Conservation (phyloP, 306 rosid genomes). For the Casuarina glauca region DNA sequence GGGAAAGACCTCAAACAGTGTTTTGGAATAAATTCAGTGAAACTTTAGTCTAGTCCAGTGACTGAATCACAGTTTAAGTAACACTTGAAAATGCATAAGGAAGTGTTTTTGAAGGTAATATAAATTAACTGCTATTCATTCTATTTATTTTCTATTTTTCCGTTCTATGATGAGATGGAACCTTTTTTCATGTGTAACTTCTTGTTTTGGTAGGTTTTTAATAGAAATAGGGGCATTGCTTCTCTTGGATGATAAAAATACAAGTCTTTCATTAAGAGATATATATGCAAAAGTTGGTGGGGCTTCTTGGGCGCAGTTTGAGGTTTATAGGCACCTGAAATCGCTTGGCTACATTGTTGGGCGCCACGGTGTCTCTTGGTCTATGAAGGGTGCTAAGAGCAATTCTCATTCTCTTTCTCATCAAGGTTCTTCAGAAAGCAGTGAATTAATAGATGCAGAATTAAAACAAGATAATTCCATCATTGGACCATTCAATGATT, state of each 20-base stretch:
- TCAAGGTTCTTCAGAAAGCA: conserved; percentile 35
- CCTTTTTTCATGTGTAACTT: neutral
- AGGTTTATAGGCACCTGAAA: conserved; percentile 78
- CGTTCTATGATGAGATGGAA: neutral
- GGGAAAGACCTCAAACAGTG: neutral
- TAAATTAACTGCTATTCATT: neutral
- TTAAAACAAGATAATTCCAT: conserved; percentile 35
- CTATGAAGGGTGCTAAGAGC: conserved; percentile 47
- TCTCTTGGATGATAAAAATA: conserved; percentile 43
- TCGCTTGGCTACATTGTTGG: conserved; percentile 74
- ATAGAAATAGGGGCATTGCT: conserved; percentile 67
- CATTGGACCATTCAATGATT: conserved; percentile 35
- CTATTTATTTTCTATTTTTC: neutral
- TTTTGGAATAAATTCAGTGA: neutral
- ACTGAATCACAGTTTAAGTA: neutral
- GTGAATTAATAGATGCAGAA: conserved; percentile 27
- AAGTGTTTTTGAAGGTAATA: neutral
- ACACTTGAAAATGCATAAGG: neutral
- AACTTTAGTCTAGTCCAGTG: neutral
- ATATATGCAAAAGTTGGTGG: conserved; percentile 50
- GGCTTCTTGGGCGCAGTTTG: conserved; percentile 76
- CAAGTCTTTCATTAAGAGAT: conserved; percentile 49
- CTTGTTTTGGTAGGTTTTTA: conserved; percentile 56
- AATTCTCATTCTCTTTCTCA: conserved; percentile 19
- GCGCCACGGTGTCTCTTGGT: conserved; percentile 64